Evolutionary conservation across 2,329 filamentous ascomycete species (phyloP), one percentile per base, ranked within the genome.

Genomic region (Ascomycota sp.): DNA sequence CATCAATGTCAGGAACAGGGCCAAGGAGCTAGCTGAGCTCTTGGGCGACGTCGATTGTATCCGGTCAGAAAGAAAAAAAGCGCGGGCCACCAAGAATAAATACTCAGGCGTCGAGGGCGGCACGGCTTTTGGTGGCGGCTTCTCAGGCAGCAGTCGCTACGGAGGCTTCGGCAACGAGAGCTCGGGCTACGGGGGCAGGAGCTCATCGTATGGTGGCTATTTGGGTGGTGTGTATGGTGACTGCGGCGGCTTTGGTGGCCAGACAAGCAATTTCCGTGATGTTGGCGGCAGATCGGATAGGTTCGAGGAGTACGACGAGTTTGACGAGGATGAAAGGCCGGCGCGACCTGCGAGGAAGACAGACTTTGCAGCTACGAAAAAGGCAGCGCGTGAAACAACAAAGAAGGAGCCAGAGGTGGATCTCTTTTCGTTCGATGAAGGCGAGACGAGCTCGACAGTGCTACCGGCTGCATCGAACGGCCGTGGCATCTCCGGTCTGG

Each of bases 231-330:
- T 98, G 1, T 95, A 89, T 46, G 86, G 86, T n/a, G 86, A 95
- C 45, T 86, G 86, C 15, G 86, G 86, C 37, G 86, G 85, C 11
- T 94, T 92, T 43, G 82, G 85, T 25, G 83, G 85, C 3, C 71
- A 82, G 44, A 52, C 63, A 13, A 69, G 63, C 40, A 77, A 81
- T 30, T 91, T 77, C 55, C 65, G 71, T 34, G 73, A 80, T 40
- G 57, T 69, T 34, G 61, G 41, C 9, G 37, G 60, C 41, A 59
- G 74, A 33, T 60, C 64, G 32, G 83, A 91, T 39, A 69, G 75
- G 38, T 98, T 94, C 42, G 86, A 95, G 42, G 89, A 94, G 53
- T 98, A 98, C 45, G 85, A 98, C 47, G 89, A 98, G 53, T 86
- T 76, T 44, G 86, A 95, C 32, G 89, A 93, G 43, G 81, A 65